A percentile compares a stretch with the other conserved stretches of the same genome.
Evolutionary conservation across 1,284 basidiomycete species (phyloP).

Genomic region (Caloboletus inedulis): DNA sequence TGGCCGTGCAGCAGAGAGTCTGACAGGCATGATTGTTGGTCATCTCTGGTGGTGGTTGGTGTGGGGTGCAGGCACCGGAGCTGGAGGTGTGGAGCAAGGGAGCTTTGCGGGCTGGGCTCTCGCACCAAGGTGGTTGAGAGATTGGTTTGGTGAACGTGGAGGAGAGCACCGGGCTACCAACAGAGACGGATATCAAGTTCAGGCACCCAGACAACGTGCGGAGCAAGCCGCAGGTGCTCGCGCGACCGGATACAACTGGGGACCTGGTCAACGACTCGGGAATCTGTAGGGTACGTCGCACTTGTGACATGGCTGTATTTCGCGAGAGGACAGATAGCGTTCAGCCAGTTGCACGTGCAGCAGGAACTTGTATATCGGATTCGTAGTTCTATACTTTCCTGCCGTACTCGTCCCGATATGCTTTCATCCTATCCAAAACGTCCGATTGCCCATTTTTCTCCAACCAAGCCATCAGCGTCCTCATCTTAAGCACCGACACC

Average conservation of each 20-base stretch:
- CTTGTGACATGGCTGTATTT: neutral
- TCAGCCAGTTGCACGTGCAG: too few relatives aligned
- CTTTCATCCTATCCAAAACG: constrained; percentile 73
- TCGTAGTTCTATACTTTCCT: constrained; percentile 40
- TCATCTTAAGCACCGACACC: constrained; percentile 79
- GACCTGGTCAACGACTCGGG: constrained; percentile 42
- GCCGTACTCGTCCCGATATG: constrained; percentile 82
- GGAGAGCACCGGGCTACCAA: constrained; percentile 14
- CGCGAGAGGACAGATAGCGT: neutral
- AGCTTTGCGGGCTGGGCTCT: constrained; percentile 25
- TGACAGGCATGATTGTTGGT: constrained; percentile 73
- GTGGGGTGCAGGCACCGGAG: constrained; percentile 41
- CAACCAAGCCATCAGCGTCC: constrained; percentile 85
- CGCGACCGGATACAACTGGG: constrained; percentile 39
- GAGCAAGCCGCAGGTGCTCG: constrained; percentile 28
- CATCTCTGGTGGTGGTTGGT: constrained; percentile 79
- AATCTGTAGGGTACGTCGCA: constrained; percentile 5
- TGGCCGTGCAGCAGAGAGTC: constrained; percentile 58
- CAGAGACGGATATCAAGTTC: constrained; percentile 26
- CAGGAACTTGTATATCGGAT: neutral
- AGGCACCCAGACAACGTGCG: constrained; percentile 31
- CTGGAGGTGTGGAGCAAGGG: constrained; percentile 30
- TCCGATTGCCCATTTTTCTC: constrained; percentile 62
- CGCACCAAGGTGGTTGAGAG: constrained; percentile 41
- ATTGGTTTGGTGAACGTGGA: constrained; percentile 33